Conservation (phyloP, 805 yeast genomes). For the Hanseniaspora mollemarum region DNA sequence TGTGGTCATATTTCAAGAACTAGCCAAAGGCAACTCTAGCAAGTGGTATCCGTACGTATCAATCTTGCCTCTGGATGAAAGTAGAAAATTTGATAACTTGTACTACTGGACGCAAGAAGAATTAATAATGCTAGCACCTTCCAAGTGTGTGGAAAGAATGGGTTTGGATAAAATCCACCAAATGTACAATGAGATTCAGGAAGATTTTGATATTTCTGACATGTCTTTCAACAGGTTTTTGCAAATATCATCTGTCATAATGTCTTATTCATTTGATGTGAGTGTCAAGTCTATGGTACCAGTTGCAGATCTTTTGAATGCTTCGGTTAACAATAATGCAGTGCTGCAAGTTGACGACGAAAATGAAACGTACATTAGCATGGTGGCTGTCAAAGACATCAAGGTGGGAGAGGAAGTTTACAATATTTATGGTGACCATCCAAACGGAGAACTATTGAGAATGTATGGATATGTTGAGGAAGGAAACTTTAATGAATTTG, state of each 20-base stretch:
- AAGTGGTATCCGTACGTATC: constrained; percentile 62
- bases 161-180: constrained; percentile 58
- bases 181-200: constrained; percentile 40
- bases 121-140: constrained; percentile 48
- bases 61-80: constrained; percentile 44
- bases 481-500: constrained; percentile 69
- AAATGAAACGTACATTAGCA: constrained; percentile 35
- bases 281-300: constrained; percentile 77
- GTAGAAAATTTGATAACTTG: constrained; percentile 43
- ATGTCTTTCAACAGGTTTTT: constrained; percentile 36
- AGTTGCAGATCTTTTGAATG: constrained; percentile 79
- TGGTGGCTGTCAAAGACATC: constrained; percentile 58
- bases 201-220: constrained; percentile 26
- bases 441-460: constrained; percentile 81
- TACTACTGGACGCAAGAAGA: constrained; percentile 73
- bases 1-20: constrained; percentile 53
- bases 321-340: constrained; percentile 32
- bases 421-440: constrained; percentile 82
- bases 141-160: constrained; percentile 54
- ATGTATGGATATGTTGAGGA: constrained; percentile 85
- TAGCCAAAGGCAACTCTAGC: constrained; percentile 36
- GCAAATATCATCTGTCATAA: constrained; percentile 62
- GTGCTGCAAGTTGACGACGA: constrained; percentile 22
- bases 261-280: constrained; percentile 80
- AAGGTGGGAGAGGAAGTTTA: constrained; percentile 60